Evolutionary conservation across 495 filamentous ascomycete species (phyloP).

Genomic region (Xylaria cubensis): DNA sequence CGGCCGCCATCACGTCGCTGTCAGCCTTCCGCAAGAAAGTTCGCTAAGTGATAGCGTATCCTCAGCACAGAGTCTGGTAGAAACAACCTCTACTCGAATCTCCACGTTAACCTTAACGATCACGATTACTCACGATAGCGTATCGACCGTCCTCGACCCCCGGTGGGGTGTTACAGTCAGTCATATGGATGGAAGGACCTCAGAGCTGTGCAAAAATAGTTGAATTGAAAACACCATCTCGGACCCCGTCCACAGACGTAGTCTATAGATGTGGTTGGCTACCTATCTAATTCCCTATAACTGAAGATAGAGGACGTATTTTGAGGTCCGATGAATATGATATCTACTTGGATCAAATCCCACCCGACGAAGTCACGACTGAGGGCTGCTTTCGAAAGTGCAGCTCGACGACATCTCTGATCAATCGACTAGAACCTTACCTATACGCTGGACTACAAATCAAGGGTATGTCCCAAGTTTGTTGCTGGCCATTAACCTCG

Average conservation of each 20-base stretch:
- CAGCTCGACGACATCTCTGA: slow-evolving; percentile 5
- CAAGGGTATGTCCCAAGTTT: slow-evolving; percentile 27
- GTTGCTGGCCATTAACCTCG: neutral
- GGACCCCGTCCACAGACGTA: no score
- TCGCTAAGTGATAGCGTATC: slow-evolving; percentile 29
- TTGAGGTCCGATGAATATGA: slow-evolving; percentile 27
- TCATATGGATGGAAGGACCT: neutral
- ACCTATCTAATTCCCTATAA: no score
- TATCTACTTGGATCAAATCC: neutral
- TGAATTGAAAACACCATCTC: no score
- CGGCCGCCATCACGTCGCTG: slow-evolving; percentile 29
- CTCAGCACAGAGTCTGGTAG: slow-evolving; percentile 16
- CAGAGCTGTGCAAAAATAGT: no score
- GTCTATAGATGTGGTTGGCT: no score
- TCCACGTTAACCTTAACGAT: slow-evolving; percentile 20
- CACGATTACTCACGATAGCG: slow-evolving; percentile 35
- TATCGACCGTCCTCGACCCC: slow-evolving; percentile 31
- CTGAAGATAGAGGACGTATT: slow-evolving; percentile 8
- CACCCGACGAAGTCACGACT: slow-evolving; percentile 26
- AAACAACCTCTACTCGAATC: slow-evolving; percentile 14
- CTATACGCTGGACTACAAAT: slow-evolving; percentile 29
- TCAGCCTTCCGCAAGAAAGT: slow-evolving; percentile 27
- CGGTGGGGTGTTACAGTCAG: no score
- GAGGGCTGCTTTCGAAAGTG: slow-evolving; percentile 29
- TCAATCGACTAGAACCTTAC: slow-evolving; percentile 14